These are phyloP conservation scores for Suhomyces emberorum DNA, from an alignment of 805 yeast genomes.

Conservation along the genomic window DNA sequence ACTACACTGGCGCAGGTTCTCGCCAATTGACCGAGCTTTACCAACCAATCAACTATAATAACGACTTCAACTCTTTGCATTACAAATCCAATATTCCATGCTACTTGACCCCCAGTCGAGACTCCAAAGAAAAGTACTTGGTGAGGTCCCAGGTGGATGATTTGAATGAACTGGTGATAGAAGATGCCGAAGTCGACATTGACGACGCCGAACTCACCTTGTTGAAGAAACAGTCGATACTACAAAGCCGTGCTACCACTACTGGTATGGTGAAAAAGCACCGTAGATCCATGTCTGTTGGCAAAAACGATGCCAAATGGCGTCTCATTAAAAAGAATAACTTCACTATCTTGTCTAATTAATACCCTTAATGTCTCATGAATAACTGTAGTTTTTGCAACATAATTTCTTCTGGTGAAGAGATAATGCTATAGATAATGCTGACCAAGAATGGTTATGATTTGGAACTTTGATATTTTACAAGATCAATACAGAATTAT, in stretches of 20 bases:
- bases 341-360: constrained; percentile 23
- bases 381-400: no score
- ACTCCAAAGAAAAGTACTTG: constrained; percentile 17
- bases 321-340: constrained; percentile 31
- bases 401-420: no score
- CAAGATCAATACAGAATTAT: no score
- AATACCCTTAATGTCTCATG: no score
- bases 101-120: constrained; percentile 35
- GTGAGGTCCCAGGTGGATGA: constrained; percentile 7
- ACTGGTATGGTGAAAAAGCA: constrained; percentile 15
- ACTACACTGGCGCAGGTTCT: constrained; percentile 4
- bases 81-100: constrained; percentile 28
- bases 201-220: constrained; percentile 19
- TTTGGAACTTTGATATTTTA: no score
- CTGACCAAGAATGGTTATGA: no score
- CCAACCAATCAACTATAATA: constrained; percentile 28
- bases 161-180: constrained; percentile 7
- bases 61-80: constrained; percentile 28
- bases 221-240: constrained; percentile 3
- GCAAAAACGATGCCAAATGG: constrained; percentile 35
- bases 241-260: not conserved
- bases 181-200: no score
- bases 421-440: no score
- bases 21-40: constrained; percentile 25
- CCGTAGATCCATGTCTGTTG: constrained; percentile 37